Evolutionary conservation across 2,329 filamentous ascomycete genomes (phyloP).

Genomic region (Penicillium palitans): DNA sequence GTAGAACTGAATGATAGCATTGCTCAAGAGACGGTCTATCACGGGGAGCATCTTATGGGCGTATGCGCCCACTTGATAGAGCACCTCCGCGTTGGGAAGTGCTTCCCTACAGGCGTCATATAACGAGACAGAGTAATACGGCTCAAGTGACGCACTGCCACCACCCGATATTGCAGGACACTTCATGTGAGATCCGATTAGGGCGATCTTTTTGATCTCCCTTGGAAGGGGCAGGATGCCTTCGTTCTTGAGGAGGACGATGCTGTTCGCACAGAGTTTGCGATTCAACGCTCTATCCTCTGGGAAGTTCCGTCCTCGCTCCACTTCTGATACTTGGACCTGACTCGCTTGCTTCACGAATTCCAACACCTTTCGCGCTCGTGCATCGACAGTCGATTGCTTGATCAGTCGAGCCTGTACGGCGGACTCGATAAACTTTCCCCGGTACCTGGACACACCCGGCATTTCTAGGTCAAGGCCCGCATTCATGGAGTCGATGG

Average conservation of each 20-base stretch:
- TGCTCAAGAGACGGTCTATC: slow-evolving; percentile 28
- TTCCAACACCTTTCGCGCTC: slow-evolving; percentile 35
- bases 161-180: slow-evolving; percentile 37
- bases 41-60: slow-evolving; percentile 37
- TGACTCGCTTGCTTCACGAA: slow-evolving; percentile 30
- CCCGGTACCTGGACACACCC: slow-evolving; percentile 19
- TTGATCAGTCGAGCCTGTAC: slow-evolving; percentile 32
- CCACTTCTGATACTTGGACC: slow-evolving; percentile 12
- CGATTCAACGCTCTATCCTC: slow-evolving; percentile 23
- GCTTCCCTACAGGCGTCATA: slow-evolving; percentile 32
- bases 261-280: slow-evolving; percentile 15
- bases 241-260: slow-evolving; percentile 26
- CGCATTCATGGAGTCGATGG: slow-evolving; percentile 23
- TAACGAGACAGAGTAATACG: slow-evolving; percentile 36
- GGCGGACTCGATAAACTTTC: slow-evolving; percentile 39
- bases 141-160: slow-evolving; percentile 37
- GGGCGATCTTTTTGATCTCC: slow-evolving; percentile 14
- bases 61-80: slow-evolving; percentile 27
- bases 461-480: slow-evolving; percentile 33
- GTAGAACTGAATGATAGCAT: slow-evolving; percentile 29
- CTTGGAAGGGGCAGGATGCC: slow-evolving; percentile 23
- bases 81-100: slow-evolving; percentile 11
- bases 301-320: slow-evolving; percentile 14
- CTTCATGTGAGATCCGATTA: slow-evolving; percentile 39
- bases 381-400: slow-evolving; percentile 27